A percentile compares a stretch with the other conserved stretches of the same genome.
These are phyloP conservation scores for Geosmithia morbida DNA, from an alignment of 2,329 filamentous ascomycete genomes.

Conservation along the genomic window DNA sequence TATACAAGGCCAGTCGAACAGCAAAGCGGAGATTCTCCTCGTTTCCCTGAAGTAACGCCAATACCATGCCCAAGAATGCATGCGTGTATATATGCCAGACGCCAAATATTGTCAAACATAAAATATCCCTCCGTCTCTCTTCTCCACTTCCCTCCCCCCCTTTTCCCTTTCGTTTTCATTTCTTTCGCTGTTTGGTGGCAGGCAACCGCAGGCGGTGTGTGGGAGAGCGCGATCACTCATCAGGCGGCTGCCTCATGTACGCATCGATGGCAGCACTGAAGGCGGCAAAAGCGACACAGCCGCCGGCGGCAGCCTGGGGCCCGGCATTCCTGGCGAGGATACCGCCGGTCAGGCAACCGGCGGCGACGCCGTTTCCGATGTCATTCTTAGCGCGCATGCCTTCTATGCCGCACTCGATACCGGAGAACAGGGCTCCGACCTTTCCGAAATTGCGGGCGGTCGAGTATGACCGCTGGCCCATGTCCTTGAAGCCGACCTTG, in stretches of 20 bases:
- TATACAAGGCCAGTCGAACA: not conserved
- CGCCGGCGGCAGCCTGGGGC: slow-evolving; percentile 74
- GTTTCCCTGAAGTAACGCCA: not conserved
- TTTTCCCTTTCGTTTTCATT: slow-evolving; percentile 1
- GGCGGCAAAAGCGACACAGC: slow-evolving; percentile 86
- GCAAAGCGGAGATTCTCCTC: not conserved
- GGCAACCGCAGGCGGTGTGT: no score
- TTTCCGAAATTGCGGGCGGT: slow-evolving; percentile 92
- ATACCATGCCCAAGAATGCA: not conserved
- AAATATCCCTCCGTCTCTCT: not conserved
- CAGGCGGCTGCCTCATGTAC: slow-evolving; percentile 70
- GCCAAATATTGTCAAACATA: not conserved
- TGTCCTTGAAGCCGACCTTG: slow-evolving; percentile 77
- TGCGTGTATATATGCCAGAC: slow-evolving; percentile 5
- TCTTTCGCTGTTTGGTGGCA: not conserved
- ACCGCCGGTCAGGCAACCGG: slow-evolving; percentile 83
- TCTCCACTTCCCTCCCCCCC: not conserved
- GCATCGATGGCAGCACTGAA: slow-evolving; percentile 87
- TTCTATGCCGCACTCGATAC: slow-evolving; percentile 93
- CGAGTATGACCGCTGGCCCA: slow-evolving; percentile 71
- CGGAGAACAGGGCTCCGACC: slow-evolving; percentile 79
- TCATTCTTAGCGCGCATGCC: slow-evolving; percentile 90
- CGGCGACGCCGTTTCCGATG: slow-evolving; percentile 70
- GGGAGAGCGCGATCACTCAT: slow-evolving; percentile 24
- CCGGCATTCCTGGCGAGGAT: slow-evolving; percentile 77